These are phyloP conservation scores for Trichopus zeylanicus DNA, from an alignment of 116 monocot species.

Conservation along the genomic window DNA sequence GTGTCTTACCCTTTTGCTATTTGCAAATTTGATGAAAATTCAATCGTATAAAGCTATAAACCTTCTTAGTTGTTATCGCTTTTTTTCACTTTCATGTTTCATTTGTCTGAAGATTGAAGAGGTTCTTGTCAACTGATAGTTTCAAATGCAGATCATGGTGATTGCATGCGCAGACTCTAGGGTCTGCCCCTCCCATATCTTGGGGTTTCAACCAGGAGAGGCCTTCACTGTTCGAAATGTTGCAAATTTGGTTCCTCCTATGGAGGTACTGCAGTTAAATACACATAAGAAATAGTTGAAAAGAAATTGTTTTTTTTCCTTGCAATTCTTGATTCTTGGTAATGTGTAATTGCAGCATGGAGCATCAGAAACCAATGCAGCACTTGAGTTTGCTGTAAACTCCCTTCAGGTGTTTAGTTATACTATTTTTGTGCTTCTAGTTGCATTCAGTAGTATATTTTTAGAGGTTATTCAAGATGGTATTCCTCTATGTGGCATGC, in stretches of 20 bases:
- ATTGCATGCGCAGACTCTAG: constrained; percentile 97
- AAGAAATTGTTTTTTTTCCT: neutral
- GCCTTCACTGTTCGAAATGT: constrained; percentile 90
- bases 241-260: constrained; percentile 89
- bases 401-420: constrained; percentile 47
- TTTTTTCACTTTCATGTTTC: neutral
- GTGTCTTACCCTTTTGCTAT: neutral
- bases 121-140: constrained; percentile 3
- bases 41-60: neutral
- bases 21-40: too few species aligned
- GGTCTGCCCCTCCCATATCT: constrained; percentile 80
- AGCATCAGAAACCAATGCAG: constrained; percentile 84
- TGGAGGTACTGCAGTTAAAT: constrained; percentile 41
- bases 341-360: constrained; percentile 55
- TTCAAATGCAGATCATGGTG: constrained; percentile 82
- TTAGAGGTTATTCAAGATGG: neutral
- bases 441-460: too few species aligned
- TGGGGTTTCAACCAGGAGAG: constrained; percentile 94
- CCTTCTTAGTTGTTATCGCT: too few species aligned
- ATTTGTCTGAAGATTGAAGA: neutral
- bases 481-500: neutral
- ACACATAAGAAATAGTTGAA: neutral
- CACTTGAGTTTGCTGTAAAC: constrained; percentile 93
- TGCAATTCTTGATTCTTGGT: neutral
- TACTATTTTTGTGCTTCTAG: neutral